Conservation (phyloP, 129 eudicot genomes). For the Apium graveolens region DNA sequence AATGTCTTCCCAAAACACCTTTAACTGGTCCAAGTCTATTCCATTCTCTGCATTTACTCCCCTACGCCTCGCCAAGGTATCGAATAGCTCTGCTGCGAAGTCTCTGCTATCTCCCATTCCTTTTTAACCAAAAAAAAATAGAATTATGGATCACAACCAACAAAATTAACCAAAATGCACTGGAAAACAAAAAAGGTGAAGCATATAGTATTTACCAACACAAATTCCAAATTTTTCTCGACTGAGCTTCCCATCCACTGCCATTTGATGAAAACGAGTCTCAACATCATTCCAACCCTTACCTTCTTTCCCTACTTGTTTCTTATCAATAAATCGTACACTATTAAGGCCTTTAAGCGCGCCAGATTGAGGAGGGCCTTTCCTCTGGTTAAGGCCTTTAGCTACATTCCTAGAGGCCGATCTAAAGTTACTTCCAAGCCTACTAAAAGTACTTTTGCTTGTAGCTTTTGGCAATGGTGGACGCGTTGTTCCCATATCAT, state of each 20-base stretch:
- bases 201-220: conserved; percentile 46
- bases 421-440: conserved; percentile 22
- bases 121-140: conserved; percentile 17
- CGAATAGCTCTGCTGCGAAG: conserved; percentile 65
- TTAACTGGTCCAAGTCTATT: conserved; percentile 44
- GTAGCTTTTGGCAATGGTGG: background rate
- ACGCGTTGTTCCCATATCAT: background rate
- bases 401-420: conserved; percentile 16
- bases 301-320: conserved; percentile 61
- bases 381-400: conserved; percentile 26
- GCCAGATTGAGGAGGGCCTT: conserved; percentile 43
- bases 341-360: conserved; percentile 73
- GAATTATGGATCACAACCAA: background rate
- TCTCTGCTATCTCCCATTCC: conserved; percentile 89
- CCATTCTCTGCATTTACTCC: conserved; percentile 48
- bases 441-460: conserved; percentile 14
- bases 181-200: background rate
- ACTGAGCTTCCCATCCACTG: conserved; percentile 52
- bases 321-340: conserved; percentile 77
- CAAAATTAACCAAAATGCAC: background rate
- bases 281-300: conserved; percentile 79
- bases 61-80: conserved; percentile 75
- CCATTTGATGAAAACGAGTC: conserved; percentile 53
- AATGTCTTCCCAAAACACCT: conserved; percentile 75
- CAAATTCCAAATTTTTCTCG: conserved; percentile 83